A percentile compares a stretch with the other conserved stretches of the same genome.
Evolutionary conservation across 495 filamentous ascomycete species (phyloP).

Genomic region (Aspergillus nanangensis): DNA sequence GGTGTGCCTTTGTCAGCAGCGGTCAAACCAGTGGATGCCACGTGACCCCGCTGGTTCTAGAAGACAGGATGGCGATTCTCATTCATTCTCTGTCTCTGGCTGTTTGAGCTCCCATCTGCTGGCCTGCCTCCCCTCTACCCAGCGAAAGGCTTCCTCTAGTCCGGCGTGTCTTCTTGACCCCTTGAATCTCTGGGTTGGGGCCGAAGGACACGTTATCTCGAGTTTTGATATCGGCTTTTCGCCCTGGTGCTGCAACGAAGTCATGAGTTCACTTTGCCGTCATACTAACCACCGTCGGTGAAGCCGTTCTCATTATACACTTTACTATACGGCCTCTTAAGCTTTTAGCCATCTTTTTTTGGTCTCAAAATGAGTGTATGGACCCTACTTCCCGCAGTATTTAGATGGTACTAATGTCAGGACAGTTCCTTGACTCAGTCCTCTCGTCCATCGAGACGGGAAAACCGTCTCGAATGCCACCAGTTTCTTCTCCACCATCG

Average conservation of each 20-base stretch:
- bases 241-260: constrained; percentile 29
- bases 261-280: constrained; percentile 42
- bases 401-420: constrained; percentile 17
- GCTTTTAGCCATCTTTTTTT: neutral
- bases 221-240: constrained; percentile 14
- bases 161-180: too few relatives aligned
- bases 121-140: too few relatives aligned
- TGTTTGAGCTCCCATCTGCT: constrained; percentile 31
- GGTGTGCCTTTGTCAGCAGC: constrained; percentile 1
- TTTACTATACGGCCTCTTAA: constrained; percentile 1
- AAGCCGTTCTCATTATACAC: constrained; percentile 22
- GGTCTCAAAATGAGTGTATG: constrained; percentile 46
- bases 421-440: constrained; percentile 55
- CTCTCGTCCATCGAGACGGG: constrained; percentile 51
- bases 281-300: constrained; percentile 44
- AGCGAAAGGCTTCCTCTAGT: too few relatives aligned
- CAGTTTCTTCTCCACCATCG: constrained; percentile 23
- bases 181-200: neutral
- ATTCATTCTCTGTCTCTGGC: constrained; percentile 5
- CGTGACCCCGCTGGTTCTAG: constrained; percentile 27
- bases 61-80: constrained; percentile 22
- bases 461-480: constrained; percentile 27
- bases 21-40: constrained; percentile 9
- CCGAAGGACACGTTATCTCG: constrained; percentile 14
- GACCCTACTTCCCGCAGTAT: neutral